These are phyloP conservation scores for Sugiyamaella paludigena DNA, from an alignment of 1,139 yeast genomes.

Conservation along the genomic window DNA sequence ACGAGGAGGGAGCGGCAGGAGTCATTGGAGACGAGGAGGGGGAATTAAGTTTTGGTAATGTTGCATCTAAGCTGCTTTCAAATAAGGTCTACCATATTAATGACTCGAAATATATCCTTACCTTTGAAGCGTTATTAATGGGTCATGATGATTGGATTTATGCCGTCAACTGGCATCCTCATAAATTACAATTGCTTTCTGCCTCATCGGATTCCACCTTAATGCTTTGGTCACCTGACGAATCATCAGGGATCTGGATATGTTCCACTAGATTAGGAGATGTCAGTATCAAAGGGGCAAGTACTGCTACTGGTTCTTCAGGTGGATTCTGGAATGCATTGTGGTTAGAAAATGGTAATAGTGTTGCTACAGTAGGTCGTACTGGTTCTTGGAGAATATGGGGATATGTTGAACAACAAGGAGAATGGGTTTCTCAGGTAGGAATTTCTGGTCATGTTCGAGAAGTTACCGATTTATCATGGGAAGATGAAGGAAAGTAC, in stretches of 20 bases:
- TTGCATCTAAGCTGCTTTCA: slow-evolving; percentile 7
- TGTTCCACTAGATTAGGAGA: slow-evolving; percentile 83
- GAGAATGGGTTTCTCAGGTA: slow-evolving; percentile 52
- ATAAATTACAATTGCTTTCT: slow-evolving; percentile 62
- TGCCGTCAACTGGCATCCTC: slow-evolving; percentile 70
- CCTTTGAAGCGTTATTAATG: slow-evolving; percentile 89
- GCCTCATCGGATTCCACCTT: slow-evolving; percentile 92
- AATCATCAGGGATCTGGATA: slow-evolving; percentile 85
- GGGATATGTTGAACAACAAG: slow-evolving; percentile 42
- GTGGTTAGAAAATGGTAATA: slow-evolving; percentile 57
- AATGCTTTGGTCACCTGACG: slow-evolving; percentile 95
- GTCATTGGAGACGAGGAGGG: slow-evolving; percentile 22
- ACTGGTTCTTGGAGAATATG: slow-evolving; percentile 92
- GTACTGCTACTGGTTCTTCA: slow-evolving; percentile 96
- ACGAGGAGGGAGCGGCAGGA: slow-evolving; percentile 14
- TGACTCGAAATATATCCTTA: slow-evolving; percentile 50
- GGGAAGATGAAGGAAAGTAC: slow-evolving; percentile 67
- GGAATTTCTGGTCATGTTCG: slow-evolving; percentile 77
- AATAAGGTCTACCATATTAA: slow-evolving; percentile 33
- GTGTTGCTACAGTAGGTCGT: slow-evolving; percentile 74
- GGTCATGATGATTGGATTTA: slow-evolving; percentile 99
- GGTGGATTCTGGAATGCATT: slow-evolving; percentile 95
- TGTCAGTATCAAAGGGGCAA: slow-evolving; percentile 90
- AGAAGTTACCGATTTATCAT: slow-evolving; percentile 73
- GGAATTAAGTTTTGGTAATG: slow-evolving; percentile 14